phyloP scores from a whole-genome alignment of 2,329 filamentous ascomycete genomes.

The Didymosphaeria variabile region DNA sequence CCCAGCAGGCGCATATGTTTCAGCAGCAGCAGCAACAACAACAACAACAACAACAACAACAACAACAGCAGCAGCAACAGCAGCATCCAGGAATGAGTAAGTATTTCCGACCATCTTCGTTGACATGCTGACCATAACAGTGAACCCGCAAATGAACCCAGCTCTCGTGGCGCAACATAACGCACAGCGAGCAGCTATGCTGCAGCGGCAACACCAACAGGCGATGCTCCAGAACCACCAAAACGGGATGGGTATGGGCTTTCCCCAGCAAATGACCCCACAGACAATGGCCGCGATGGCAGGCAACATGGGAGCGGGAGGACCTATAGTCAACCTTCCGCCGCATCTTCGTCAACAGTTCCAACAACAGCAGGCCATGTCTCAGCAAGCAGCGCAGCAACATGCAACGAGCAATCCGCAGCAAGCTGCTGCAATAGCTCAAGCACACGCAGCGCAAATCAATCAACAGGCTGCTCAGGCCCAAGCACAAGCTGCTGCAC shows the following conservation, averaged over 20 bases:
- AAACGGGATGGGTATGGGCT: constrained; percentile 62
- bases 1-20: constrained; percentile 66
- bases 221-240: constrained; percentile 61
- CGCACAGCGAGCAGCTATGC: constrained; percentile 56
- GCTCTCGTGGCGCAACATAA: constrained; percentile 52
- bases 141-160: constrained; percentile 45
- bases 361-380: constrained; percentile 55
- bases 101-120: constrained; percentile 22
- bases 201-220: constrained; percentile 63
- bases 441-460: constrained; percentile 51
- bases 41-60: constrained; percentile 54
- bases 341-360: constrained; percentile 56
- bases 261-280: constrained; percentile 51
- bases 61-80: constrained; percentile 52
- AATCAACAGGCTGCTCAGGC: constrained; percentile 50
- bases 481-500: constrained; percentile 43
- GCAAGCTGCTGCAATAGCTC: constrained; percentile 54
- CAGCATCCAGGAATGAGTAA: constrained; percentile 46
- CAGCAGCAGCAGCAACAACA: constrained; percentile 57
- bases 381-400: constrained; percentile 45
- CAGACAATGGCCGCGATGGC: constrained; percentile 27
- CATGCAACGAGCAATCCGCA: constrained; percentile 46
- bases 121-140: constrained; percentile 17
- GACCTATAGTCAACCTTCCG: constrained; percentile 38
- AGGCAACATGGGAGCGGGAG: constrained; percentile 32